Conservation (phyloP, 495 filamentous ascomycete species). For the Pseudoneurospora amorphoporcata region DNA sequence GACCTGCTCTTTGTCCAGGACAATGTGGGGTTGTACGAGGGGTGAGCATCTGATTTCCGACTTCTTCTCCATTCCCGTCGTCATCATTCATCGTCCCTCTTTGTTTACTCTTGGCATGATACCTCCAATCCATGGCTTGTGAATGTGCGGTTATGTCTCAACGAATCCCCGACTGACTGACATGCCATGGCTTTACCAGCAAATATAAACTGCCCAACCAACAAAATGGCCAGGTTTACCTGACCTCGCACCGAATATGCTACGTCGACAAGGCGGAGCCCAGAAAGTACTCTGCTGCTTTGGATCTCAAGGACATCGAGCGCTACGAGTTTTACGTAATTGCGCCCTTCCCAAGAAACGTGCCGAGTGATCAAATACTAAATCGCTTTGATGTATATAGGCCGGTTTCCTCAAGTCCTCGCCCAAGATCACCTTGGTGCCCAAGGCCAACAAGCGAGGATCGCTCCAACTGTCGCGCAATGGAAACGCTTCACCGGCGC, state of each 20-base stretch:
- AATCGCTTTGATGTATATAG: constrained; percentile 27
- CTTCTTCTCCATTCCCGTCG: neutral
- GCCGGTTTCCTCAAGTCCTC: constrained; percentile 94
- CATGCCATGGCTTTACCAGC: constrained; percentile 32
- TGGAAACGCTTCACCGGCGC: constrained; percentile 37
- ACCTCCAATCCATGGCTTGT: neutral
- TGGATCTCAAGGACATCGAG: constrained; percentile 87
- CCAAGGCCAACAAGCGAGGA: constrained; percentile 56
- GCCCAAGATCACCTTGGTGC: constrained; percentile 78
- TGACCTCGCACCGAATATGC: constrained; percentile 89
- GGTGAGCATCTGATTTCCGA: constrained; percentile 45
- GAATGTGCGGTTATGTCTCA: neutral
- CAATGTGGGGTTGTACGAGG: constrained; percentile 94
- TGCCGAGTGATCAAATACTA: neutral
- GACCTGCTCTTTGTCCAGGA: constrained; percentile 89
- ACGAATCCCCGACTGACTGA: constrained; percentile 4
- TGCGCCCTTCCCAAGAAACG: neutral
- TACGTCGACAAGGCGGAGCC: constrained; percentile 89
- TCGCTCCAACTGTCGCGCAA: constrained; percentile 35
- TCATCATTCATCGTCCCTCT: neutral
- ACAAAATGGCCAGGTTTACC: constrained; percentile 90
- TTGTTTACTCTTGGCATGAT: neutral
- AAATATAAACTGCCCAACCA: constrained; percentile 93
- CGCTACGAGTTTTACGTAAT: constrained; percentile 80
- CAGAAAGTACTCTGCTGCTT: constrained; percentile 69